Evolutionary conservation across 768 basidiomycete species (phyloP), one percentile per base, ranked within the genome.

Genomic region (Filobasidium floriforme): DNA sequence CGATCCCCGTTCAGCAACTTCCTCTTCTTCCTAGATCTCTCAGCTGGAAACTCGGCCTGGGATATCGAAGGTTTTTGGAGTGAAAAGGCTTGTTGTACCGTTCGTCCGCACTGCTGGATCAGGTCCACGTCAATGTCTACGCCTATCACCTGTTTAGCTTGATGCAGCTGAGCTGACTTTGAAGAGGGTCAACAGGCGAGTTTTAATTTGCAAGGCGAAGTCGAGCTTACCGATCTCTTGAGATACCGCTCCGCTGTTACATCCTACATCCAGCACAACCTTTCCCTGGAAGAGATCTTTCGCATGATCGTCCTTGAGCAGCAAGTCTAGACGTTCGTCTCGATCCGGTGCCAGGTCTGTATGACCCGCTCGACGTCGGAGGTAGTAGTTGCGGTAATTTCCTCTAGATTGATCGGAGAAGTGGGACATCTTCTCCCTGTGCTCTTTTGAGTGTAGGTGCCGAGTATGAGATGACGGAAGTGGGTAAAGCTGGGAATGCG

Each of bases 101-200:
- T 69, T 1, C 19, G 18, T 26, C 54, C 29, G 37, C 68, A 69
- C 10, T 43, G 57, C 9, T 44, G 44, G 70, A 89, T 88, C 22
- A 83, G 83, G 74, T 90, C 87, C 62, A 89, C 87, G 14, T 84
- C 83, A 49, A 69, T 63, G 29, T 69, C 68, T 1, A 69, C 68
- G 11, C 68, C 68, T 2, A 66, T 59, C 7, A 69, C 65, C 19
- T 29, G 37, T 32, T 26, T 14, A 18, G 68, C 52, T 28, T 61
- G 37, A 41, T 59, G 63, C 65, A 24, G 65, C 68, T 69, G 44
- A 54, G 26, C 51, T 65, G 28, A 57, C 46, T 37, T 49, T 37
- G 32, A 4, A 37, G 46, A 49, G 46, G 14, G 15, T 18, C 12
- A 18, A 18, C 46, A 49, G 46, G 15, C 46, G 15, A 15, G 46